Evolutionary conservation across 768 basidiomycete species (phyloP).

Genomic region (Pulveroboletus sp.): DNA sequence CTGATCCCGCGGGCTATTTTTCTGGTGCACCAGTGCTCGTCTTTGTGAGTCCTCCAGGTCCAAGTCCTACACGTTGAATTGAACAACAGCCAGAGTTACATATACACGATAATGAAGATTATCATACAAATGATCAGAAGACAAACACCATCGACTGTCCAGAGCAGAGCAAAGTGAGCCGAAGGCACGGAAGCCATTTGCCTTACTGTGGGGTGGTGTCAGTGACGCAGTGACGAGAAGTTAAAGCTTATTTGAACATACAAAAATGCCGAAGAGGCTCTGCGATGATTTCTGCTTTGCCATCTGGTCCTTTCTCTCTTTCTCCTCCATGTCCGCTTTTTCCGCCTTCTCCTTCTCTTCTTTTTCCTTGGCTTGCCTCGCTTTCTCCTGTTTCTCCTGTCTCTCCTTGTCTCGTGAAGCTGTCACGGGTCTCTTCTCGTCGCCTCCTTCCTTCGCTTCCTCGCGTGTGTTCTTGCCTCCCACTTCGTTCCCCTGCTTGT

Average conservation of each 20-base stretch:
- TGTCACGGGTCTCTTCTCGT: neutral
- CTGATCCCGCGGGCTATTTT: neutral
- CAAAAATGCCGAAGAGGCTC: neutral
- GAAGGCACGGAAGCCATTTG: neutral
- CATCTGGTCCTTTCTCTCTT: neutral
- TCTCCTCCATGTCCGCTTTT: neutral
- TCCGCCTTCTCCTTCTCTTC: neutral
- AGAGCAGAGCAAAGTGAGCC: neutral
- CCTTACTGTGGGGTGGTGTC: constrained; percentile 1
- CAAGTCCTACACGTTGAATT: neutral
- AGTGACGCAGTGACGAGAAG: neutral
- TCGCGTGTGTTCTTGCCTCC: neutral
- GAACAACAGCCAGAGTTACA: constrained; percentile 1
- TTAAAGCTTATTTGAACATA: constrained; percentile 4
- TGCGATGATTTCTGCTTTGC: neutral
- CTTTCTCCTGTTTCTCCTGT: neutral
- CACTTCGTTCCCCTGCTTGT: neutral
- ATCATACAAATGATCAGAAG: constrained; percentile 6
- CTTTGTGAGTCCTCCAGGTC: neutral
- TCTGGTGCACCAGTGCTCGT: neutral
- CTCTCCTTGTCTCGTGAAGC: neutral
- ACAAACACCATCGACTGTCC: constrained; percentile 7
- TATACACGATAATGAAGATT: neutral
- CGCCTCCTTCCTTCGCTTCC: neutral
- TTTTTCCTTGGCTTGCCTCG: neutral